Percentiles rank a stretch among this genome's conserved stretches.
Evolutionary conservation across 2,329 filamentous ascomycete genomes (phyloP).

Genomic region (Helminthosporium solani): DNA sequence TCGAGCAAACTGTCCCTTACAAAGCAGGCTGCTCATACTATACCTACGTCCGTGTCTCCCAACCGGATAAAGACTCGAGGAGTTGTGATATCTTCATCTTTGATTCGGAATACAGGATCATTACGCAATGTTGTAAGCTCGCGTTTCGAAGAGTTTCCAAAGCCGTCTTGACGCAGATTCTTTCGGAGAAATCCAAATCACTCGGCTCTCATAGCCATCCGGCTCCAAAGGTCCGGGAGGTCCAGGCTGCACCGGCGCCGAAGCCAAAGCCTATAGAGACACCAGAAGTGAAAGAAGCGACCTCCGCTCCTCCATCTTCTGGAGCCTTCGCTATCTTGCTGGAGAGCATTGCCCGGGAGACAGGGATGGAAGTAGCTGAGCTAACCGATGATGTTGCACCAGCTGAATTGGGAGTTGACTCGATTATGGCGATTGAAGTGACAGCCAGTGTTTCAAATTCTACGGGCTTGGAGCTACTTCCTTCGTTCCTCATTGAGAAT

Average conservation of each 20-base stretch:
- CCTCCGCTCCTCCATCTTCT: no score
- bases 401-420: constrained; percentile 28
- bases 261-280: neutral
- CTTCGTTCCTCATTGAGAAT: constrained; percentile 53
- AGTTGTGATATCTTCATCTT: neutral
- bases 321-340: constrained; percentile 3
- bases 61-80: neutral
- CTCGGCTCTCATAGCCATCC: neutral
- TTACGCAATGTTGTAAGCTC: neutral
- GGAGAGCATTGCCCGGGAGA: constrained; percentile 25
- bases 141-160: neutral
- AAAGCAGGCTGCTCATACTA: constrained; percentile 2
- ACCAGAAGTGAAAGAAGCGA: no score
- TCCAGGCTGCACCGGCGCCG: neutral
- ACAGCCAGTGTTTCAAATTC: constrained; percentile 16
- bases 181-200: neutral
- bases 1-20: constrained; percentile 1
- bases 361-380: constrained; percentile 20
- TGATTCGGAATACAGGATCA: neutral
- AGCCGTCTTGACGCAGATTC: constrained; percentile 1
- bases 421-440: constrained; percentile 24
- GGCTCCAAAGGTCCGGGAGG: neutral
- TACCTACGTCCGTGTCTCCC: neutral
- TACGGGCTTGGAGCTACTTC: constrained; percentile 15
- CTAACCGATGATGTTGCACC: constrained; percentile 20